Evolutionary conservation across 768 basidiomycete genomes (phyloP).

Genomic region (Sporobolomyces pararoseus): DNA sequence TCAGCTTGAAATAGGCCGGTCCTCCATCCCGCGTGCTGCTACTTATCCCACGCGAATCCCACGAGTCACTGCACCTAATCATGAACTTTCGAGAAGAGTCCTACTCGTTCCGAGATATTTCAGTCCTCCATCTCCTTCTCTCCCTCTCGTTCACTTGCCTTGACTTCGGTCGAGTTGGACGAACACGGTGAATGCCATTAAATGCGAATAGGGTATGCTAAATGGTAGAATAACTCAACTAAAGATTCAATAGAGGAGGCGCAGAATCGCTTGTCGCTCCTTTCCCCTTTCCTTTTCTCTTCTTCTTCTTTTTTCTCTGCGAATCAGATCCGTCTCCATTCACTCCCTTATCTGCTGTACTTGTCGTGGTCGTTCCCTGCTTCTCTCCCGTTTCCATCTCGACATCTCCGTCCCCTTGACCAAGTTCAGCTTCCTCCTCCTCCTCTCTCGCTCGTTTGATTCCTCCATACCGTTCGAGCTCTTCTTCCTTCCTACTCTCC

Average conservation of each 20-base stretch:
- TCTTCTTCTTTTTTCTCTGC: constrained; percentile 18
- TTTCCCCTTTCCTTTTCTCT: constrained; percentile 13
- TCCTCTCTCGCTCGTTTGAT: neutral
- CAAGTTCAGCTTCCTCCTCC: neutral
- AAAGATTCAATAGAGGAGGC: constrained; percentile 6
- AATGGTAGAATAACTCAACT: no score
- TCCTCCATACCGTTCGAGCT: neutral
- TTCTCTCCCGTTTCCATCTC: neutral
- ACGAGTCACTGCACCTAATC: no score
- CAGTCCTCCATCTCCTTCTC: no score
- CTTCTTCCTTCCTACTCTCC: constrained; percentile 19
- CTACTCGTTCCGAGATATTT: no score
- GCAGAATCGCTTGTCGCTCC: neutral
- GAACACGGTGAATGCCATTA: no score
- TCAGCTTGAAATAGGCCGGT: no score
- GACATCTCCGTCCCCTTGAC: neutral
- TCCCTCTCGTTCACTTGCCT: no score
- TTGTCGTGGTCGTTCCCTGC: neutral
- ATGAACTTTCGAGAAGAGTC: no score
- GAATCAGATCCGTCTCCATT: neutral
- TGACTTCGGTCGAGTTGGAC: no score
- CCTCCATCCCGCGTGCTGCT: no score
- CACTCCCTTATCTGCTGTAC: neutral
- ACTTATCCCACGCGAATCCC: no score
- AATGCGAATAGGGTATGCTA: no score